phyloP scores from a whole-genome alignment of 176 grass and related monocot species.

The Oryza glaberrima region DNA sequence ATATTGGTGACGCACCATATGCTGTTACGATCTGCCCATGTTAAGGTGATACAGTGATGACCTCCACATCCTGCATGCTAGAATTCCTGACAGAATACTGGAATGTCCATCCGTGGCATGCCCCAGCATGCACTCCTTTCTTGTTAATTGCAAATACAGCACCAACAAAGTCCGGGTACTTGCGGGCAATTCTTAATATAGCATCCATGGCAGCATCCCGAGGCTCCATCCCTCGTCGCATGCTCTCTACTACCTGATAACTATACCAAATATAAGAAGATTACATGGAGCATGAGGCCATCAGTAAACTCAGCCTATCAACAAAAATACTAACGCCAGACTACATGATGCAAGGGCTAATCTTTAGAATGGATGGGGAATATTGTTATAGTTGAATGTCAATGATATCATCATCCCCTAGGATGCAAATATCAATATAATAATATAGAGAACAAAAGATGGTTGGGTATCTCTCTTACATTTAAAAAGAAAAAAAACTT shows the following conservation, averaged over 20 bases:
- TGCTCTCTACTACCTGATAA: conserved; percentile 96
- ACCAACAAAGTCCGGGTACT: conserved; percentile 73
- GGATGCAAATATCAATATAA: neutral
- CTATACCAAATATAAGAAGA: conserved; percentile 42
- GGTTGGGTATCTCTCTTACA: neutral
- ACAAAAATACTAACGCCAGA: neutral
- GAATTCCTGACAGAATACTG: conserved; percentile 81
- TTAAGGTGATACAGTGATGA: conserved; percentile 72
- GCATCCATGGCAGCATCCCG: conserved; percentile 67
- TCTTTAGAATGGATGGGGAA: neutral
- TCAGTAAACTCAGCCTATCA: neutral
- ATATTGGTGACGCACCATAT: conserved; percentile 1
- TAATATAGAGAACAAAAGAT: neutral
- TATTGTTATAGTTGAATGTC: neutral
- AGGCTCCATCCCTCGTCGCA: conserved; percentile 84
- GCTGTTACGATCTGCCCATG: neutral
- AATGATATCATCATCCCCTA: neutral
- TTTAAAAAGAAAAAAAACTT: neutral
- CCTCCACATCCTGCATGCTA: conserved; percentile 72
- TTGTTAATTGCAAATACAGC: conserved; percentile 73
- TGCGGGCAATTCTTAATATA: conserved; percentile 83
- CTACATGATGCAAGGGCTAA: neutral
- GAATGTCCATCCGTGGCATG: conserved; percentile 88
- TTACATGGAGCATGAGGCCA: neutral
- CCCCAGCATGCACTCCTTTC: conserved; percentile 67